Base-by-base conservation (phyloP, 139 green algal genomes). In the Picochlorum costavermella region DNA sequence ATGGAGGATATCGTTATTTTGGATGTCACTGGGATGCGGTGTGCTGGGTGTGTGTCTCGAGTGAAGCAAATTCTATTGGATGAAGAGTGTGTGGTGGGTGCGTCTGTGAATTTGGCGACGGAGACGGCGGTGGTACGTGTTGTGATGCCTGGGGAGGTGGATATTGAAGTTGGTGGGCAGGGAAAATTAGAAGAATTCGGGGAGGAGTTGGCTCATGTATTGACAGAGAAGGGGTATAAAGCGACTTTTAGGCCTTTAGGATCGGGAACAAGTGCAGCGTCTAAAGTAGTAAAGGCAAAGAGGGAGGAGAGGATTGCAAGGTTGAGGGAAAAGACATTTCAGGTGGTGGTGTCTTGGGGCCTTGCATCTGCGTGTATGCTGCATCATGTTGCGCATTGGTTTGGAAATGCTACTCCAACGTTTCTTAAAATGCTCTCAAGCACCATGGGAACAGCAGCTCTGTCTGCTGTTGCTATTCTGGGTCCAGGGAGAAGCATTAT, bases 41-140 rank as follows among this genome's bases (percentile, higher is more conserved):
- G 90, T 50, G 89, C 85, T 20, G 84, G 88, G 2, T 97, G 90
- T 59, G 83, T 90, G 2, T 75, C 77, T 17, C 67, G 79, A 11
- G 90, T 96, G 5, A 87, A 83, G 60, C 61, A 74, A 17, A 64
- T 92, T 26, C 73, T 95, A 29, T 85, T 93, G 55, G 56, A 55
- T 20, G 67, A 90, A 53, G 65, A 71, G 1, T 13, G 37, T 4
- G 65, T 76, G 33, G 49, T 50, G 8, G 51, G 10, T 10, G 90
- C 90, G 4, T 88, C 71, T 0, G 90, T 97, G 28, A 96, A 95
- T 69, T 78, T 95, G 8, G 82, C 86, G 28, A 97, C 88, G 3
- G 90, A 95, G 64, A 92, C 84, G 11, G 90, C 90, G 2, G 69
- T 94, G 11, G 89, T 94, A 53, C n/a, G n/a, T 23, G 46, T 28